phyloP scores from a whole-genome alignment of 371 early-diverging fungal species.

The Blakeslea trispora region DNA sequence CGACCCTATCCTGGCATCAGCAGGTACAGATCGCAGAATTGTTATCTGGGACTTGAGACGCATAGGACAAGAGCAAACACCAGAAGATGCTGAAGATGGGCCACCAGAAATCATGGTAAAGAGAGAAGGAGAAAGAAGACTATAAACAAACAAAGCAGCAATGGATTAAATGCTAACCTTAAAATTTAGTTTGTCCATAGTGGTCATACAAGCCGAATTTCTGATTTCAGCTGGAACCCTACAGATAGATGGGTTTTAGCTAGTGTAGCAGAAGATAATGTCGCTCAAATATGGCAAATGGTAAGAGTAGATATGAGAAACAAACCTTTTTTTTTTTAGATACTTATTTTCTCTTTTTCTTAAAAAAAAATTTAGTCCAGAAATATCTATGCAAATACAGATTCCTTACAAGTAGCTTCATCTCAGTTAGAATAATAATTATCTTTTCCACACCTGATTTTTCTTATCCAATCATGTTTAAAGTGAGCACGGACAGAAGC shows the following conservation, averaged over 20 bases:
- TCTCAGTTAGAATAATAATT: constrained; percentile 38
- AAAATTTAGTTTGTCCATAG: constrained; percentile 90
- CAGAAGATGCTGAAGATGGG: constrained; percentile 97
- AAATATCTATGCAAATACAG: constrained; percentile 34
- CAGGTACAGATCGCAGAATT: constrained; percentile 90
- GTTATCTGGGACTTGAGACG: constrained; percentile 95
- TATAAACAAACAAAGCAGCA: not conserved
- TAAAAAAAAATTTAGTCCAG: constrained; percentile 38
- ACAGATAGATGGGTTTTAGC: constrained; percentile 95
- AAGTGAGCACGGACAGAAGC: no score
- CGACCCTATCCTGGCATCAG: constrained; percentile 90
- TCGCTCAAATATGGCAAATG: constrained; percentile 99
- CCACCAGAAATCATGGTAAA: constrained; percentile 94
- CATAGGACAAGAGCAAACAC: constrained; percentile 93
- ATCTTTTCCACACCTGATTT: no score
- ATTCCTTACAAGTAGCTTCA: constrained; percentile 21
- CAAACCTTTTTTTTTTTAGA: not conserved
- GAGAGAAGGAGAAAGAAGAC: constrained; percentile 4
- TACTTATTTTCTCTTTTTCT: constrained; percentile 5
- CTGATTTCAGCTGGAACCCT: constrained; percentile 97
- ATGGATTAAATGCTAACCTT: constrained; percentile 13
- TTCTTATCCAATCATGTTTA: no score
- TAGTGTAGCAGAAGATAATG: constrained; percentile 95
- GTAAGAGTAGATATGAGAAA: constrained; percentile 50
- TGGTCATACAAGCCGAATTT: constrained; percentile 97